Conservation (phyloP, 352 stramenopile species). For the Phytophthora pisi region DNA sequence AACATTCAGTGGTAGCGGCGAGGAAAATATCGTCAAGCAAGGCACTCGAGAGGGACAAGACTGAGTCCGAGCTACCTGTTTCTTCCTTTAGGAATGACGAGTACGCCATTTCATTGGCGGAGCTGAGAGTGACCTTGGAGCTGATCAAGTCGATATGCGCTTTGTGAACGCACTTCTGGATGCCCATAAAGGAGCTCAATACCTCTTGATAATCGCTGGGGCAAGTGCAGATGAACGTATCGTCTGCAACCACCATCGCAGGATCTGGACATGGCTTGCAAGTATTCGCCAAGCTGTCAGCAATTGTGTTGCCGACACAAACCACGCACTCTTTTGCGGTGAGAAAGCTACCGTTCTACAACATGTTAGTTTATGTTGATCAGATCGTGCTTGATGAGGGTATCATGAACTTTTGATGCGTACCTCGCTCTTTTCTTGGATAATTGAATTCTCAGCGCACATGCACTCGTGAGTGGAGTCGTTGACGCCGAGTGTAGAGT, state of each 20-base stretch:
- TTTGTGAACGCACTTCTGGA: constrained; percentile 49
- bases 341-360: constrained; percentile 58
- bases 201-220: constrained; percentile 57
- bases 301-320: constrained; percentile 51
- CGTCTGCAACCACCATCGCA: constrained; percentile 67
- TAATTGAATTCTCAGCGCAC: constrained; percentile 50
- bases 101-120: constrained; percentile 44
- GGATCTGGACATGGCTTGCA: constrained; percentile 82
- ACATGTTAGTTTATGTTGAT: constrained; percentile 3
- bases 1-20: constrained; percentile 78
- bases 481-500: constrained; percentile 58
- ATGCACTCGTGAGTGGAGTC: constrained; percentile 47
- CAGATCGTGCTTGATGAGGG: not conserved
- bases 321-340: constrained; percentile 63
- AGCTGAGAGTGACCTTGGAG: constrained; percentile 51
- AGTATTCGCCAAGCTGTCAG: constrained; percentile 36
- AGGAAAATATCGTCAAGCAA: constrained; percentile 85
- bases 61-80: constrained; percentile 29
- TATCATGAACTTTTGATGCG: not conserved
- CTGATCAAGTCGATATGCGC: constrained; percentile 56
- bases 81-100: constrained; percentile 50
- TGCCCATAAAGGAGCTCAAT: constrained; percentile 42
- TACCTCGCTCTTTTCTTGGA: constrained; percentile 61
- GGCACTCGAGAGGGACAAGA: constrained; percentile 51
- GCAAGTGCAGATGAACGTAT: constrained; percentile 62